Evolutionary conservation across 2,329 filamentous ascomycete species (phyloP).

Genomic region (Penicillium sp.): DNA sequence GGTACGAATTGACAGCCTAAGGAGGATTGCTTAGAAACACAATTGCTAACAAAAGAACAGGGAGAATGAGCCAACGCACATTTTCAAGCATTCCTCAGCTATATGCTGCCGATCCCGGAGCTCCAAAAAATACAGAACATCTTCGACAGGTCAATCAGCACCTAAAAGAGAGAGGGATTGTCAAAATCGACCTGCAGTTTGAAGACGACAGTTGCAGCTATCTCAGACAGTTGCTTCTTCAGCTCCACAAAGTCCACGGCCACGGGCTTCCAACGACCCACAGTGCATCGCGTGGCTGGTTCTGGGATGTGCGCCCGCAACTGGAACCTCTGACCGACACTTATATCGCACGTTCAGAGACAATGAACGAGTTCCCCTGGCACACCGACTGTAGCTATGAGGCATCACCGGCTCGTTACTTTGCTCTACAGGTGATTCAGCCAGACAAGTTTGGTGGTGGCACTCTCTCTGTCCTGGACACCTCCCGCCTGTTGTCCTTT

Average conservation of each 20-base stretch:
- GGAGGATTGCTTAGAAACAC: not conserved
- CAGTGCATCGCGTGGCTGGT: conserved; percentile 44
- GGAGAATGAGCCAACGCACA: not conserved
- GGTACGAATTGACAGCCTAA: not conserved
- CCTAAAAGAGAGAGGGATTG: not conserved
- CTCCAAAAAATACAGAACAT: not conserved
- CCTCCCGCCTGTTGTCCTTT: conserved; percentile 18
- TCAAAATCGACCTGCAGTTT: not conserved
- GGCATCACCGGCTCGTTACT: conserved; percentile 36
- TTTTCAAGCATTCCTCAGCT: not conserved
- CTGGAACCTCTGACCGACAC: not conserved
- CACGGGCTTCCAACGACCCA: conserved; percentile 44
- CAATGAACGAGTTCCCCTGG: conserved; percentile 45
- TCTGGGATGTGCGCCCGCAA: conserved; percentile 45
- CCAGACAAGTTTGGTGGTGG: conserved; percentile 38
- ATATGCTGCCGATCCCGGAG: not conserved
- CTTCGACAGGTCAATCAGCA: not conserved
- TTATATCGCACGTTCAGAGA: conserved; percentile 39
- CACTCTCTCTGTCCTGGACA: not conserved
- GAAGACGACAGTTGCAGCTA: conserved; percentile 36
- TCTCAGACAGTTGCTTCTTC: conserved; percentile 33
- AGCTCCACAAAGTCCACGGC: conserved; percentile 33
- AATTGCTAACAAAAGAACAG: not conserved
- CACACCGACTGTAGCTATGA: conserved; percentile 50
- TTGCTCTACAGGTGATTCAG: conserved; percentile 46